Evolutionary conservation across 495 filamentous ascomycete genomes (phyloP), one percentile per base, ranked within the genome.

Genomic region (Aeminium ludgeri): DNA sequence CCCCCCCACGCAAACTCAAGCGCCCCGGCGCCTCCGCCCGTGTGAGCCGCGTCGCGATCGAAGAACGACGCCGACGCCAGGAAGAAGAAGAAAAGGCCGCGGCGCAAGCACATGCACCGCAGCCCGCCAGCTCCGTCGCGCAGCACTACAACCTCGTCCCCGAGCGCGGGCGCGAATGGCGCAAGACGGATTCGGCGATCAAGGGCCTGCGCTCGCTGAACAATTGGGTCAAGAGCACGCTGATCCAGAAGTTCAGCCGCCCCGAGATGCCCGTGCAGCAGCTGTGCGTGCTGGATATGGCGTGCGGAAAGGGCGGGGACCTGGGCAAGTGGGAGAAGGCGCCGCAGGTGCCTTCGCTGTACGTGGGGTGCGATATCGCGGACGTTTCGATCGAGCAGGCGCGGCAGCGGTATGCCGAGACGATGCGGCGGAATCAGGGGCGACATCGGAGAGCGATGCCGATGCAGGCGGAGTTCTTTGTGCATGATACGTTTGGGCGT

Each of bases 81-180:
- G 61, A 68, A 46, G 64, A 67, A 36, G 65, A 72, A 34, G 67
- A 68, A 10, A 59, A 66, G 41, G 63, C 64, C 20, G 62, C 58
- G 1, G 33, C 34, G 6, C 13, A 13, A 5, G 11, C 59, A 50
- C 15, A 54, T 53, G 51, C 61, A 49, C 55, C 66, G 45, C 52
- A 51, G 62, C 6, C 40, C 10, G 42, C 43, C 19, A 48, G 41
- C 1, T 74, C 87, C 0, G 91, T 95, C 12, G 69, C 74, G 10
- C 78, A 87, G 36, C 86, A 95, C 59, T 97, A 97, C 69, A 97
- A 97, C 51, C 74, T 82, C n/a, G 86, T 95, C 1, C 84, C 84
- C 0, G 76, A 87, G 59, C 74, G 92, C 7, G 89, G 89, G 10
- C 75, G 85, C 13, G 83, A 93, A 45, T 97, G 89, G 89, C 76